Base-by-base conservation (phyloP, 768 basidiomycete genomes). In the Amanita muscaria region DNA sequence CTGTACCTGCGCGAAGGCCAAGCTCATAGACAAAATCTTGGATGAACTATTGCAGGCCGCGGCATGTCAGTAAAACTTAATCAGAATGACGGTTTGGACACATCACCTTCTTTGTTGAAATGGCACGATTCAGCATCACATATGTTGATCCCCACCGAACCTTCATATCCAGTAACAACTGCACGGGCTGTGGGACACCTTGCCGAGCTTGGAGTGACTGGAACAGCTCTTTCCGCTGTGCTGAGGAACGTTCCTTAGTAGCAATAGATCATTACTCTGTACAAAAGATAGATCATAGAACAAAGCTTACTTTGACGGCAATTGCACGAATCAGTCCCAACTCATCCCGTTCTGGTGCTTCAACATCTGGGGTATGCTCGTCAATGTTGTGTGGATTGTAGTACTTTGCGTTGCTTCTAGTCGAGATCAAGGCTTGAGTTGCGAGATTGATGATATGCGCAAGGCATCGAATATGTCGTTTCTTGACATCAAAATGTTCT, bases 341-440 rank as follows among this genome's bases (percentile, higher is more conserved):
- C 34, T 61, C 63, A 52, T 66, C 64, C 3, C 58, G 49, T n/a
- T 49, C 41, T 29, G 12, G 7, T 29, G 25, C 45, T 6, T 49
- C 49, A 1, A 53, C 14, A 32, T 57, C 44, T 5, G 19, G 40
- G 7, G 11, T 4, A 29, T 29, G 37, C 59, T 53, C 2, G 52
- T 49, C 2, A 29, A 29, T 12, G 12, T 46, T 25, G 22, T 54
- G 36, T 0, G 62, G 51, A 38, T 56, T 41, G 43, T 51, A 63
- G 37, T 56, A 53, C 40, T 56, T 56, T 2, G 57, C 32, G 19
- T 55, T 56, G 47, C 59, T 62, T 12, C 51, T 38, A 4, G 54
- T 56, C 3, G 46, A 50, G 19, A 67, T 59, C 6, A 64, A 42
- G 0, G 55, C 56, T 48, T 64, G 64, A 6, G 58, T 64, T n/a